These are phyloP conservation scores for Leishmania turanica DNA, from an alignment of 208 protist species.

Conservation along the genomic window DNA sequence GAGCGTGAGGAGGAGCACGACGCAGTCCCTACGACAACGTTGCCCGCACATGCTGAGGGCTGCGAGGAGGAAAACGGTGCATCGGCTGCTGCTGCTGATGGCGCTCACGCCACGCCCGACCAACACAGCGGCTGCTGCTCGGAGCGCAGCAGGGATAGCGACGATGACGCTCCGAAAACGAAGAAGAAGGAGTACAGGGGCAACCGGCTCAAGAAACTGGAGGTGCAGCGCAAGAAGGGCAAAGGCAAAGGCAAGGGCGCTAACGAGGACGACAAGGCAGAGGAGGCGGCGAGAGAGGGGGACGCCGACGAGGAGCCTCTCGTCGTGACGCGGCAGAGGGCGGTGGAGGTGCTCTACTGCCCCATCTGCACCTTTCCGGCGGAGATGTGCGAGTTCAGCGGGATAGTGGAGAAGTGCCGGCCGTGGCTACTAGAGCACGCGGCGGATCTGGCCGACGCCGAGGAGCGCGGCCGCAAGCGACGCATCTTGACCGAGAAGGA, in stretches of 20 bases:
- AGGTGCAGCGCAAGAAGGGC: slow-evolving; percentile 34
- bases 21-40: neutral
- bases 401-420: slow-evolving; percentile 91
- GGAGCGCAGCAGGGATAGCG: slow-evolving; percentile 6
- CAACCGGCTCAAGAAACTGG: slow-evolving; percentile 48
- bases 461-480: slow-evolving; percentile 80
- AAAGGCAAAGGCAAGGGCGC: slow-evolving; percentile 15
- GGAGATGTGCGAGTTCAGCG: slow-evolving; percentile 93
- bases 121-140: slow-evolving; percentile 1
- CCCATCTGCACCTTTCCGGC: slow-evolving; percentile 91
- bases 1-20: slow-evolving; percentile 27
- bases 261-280: slow-evolving; percentile 16
- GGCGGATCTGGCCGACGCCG: slow-evolving; percentile 78
- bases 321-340: slow-evolving; percentile 37
- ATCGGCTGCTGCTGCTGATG: neutral
- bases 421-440: slow-evolving; percentile 90
- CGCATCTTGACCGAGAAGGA: slow-evolving; percentile 86
- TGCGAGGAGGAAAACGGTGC: neutral
- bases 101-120: neutral
- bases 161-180: slow-evolving; percentile 9
- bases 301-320: slow-evolving; percentile 34
- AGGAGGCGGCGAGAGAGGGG: slow-evolving; percentile 5
- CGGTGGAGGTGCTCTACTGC: slow-evolving; percentile 90
- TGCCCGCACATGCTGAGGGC: neutral
- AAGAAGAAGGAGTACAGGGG: slow-evolving; percentile 80